phyloP scores from a whole-genome alignment of 352 stramenopile species.

The Phytophthora pinifolia region DNA sequence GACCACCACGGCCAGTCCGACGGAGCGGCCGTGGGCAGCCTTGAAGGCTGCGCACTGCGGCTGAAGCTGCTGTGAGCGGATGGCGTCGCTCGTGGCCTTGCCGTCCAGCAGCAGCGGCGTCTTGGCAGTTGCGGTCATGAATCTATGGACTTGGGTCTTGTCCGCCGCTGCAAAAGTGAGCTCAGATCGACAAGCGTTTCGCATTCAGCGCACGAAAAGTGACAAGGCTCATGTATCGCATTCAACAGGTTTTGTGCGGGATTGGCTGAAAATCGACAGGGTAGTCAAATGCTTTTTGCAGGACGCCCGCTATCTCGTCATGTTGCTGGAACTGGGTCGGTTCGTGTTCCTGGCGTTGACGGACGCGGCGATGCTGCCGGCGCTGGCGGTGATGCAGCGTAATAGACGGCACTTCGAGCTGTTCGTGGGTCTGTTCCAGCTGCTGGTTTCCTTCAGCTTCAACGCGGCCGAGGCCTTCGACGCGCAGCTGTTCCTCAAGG shows the following conservation, averaged over 20 bases:
- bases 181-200: too few relatives aligned
- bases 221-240: background rate
- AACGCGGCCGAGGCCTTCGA: conserved; percentile 79
- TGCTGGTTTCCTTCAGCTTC: conserved; percentile 81
- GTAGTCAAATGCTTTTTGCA: conserved; percentile 10
- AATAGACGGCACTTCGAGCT: conserved; percentile 90
- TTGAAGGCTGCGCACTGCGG: conserved; percentile 62
- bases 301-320: conserved; percentile 22
- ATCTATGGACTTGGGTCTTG: conserved; percentile 1
- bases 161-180: background rate
- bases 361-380: conserved; percentile 72
- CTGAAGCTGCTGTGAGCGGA: conserved; percentile 85
- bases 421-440: conserved; percentile 85
- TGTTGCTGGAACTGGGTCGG: conserved; percentile 50
- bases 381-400: conserved; percentile 73
- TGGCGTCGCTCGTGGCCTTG: conserved; percentile 82
- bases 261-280: conserved; percentile 20
- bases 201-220: conserved; percentile 1
- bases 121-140: conserved; percentile 2
- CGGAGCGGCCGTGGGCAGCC: conserved; percentile 49
- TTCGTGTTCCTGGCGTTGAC: conserved; percentile 77
- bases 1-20: conserved; percentile 98
- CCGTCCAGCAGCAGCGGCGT: conserved; percentile 58
- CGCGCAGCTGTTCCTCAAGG: conserved; percentile 61
- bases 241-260: conserved; percentile 2